phyloP scores from a whole-genome alignment of 1,139 yeast species.

The Scheffersomyces titani region DNA sequence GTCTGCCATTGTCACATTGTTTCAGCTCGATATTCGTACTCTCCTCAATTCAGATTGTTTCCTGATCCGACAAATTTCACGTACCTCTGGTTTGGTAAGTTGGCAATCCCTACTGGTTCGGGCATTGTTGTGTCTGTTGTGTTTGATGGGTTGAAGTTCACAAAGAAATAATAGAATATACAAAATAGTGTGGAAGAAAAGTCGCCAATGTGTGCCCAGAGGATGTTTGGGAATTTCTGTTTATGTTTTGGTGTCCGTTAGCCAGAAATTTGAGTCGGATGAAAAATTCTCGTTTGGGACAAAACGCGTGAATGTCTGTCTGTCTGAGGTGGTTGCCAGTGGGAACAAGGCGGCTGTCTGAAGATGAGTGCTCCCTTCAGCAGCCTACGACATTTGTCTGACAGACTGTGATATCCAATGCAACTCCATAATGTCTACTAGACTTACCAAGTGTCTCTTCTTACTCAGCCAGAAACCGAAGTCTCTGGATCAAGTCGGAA shows the following conservation, averaged over 20 bases:
- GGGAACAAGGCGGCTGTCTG: neutral
- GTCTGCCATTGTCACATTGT: neutral
- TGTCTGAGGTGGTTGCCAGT: neutral
- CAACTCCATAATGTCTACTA: neutral
- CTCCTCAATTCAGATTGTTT: neutral
- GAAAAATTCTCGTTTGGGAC: conserved; percentile 1
- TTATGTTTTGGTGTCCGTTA: neutral
- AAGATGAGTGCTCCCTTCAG: neutral
- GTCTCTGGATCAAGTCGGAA: too few relatives aligned
- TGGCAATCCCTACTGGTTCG: conserved; percentile 79
- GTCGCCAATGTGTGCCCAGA: neutral
- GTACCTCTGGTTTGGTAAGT: conserved; percentile 89
- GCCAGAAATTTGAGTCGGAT: neutral
- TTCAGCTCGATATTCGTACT: neutral
- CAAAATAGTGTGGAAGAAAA: neutral
- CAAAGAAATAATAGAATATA: neutral
- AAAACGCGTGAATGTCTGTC: neutral
- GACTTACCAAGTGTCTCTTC: neutral
- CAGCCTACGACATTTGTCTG: neutral
- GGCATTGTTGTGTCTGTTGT: conserved; percentile 14
- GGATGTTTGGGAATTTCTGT: neutral
- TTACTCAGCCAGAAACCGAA: too few relatives aligned
- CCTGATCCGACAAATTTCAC: conserved; percentile 21
- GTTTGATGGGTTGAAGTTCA: neutral
- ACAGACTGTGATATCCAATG: neutral